phyloP scores from a whole-genome alignment of 2,329 filamentous ascomycete genomes.

The Monilinia polystroma region DNA sequence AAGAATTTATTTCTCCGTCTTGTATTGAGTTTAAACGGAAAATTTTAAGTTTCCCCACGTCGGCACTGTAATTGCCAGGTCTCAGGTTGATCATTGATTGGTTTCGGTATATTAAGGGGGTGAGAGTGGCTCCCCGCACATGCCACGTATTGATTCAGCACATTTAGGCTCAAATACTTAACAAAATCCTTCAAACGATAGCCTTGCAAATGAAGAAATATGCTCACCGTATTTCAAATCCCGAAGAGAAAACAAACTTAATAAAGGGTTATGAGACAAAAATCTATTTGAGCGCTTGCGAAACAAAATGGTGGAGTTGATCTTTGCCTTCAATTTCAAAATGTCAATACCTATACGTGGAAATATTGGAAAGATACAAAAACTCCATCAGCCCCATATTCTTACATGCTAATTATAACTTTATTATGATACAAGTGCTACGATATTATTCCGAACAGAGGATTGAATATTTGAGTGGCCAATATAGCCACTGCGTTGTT shows the following conservation, averaged over 20 bases:
- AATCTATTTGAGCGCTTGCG: background rate
- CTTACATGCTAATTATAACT: background rate
- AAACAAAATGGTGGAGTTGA: background rate
- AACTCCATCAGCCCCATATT: background rate
- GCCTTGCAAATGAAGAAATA: background rate
- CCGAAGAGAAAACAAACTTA: background rate
- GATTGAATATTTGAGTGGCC: background rate
- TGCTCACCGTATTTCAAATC: background rate
- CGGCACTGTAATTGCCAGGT: background rate
- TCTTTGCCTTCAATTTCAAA: background rate
- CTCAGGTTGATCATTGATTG: background rate
- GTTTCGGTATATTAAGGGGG: conserved; percentile 1
- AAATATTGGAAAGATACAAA: background rate
- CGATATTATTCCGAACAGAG: background rate
- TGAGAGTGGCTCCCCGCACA: background rate
- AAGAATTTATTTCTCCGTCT: too few relatives aligned
- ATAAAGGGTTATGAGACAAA: background rate
- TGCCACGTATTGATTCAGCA: background rate
- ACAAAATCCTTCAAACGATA: background rate
- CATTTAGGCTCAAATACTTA: conserved; percentile 3
- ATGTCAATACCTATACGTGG: background rate
- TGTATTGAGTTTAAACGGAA: too few relatives aligned
- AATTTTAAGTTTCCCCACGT: too few relatives aligned
- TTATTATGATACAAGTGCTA: too few relatives aligned
- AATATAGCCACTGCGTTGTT: background rate